Base-by-base conservation (phyloP, 345 rosid species). In the Hibiscus trionum region DNA sequence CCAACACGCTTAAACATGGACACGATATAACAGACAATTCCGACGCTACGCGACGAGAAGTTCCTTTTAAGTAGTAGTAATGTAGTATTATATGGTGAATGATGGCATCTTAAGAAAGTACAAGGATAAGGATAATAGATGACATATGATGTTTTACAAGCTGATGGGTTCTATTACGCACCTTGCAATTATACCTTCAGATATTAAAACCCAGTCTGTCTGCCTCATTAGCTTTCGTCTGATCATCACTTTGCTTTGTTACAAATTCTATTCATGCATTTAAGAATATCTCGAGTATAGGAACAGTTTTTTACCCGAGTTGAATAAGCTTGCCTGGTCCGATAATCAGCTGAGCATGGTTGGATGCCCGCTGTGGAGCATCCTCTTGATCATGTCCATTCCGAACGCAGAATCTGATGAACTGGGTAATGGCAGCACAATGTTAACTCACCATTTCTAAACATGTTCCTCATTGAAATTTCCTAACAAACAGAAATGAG, bases 391-490 rank as follows among this genome's bases (percentile, higher is more conserved):
- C 88, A 92, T 86, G 76, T 92, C 96, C 94, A 92, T 92, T 74
- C 98, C 97, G 78, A 95, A 95, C 6, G 96, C 83, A 46, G 99
- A 95, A 79, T 95, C 99, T 7, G 97, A 90, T 64, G 97, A 90
- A 73, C 99, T 95, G 97, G 73, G 75, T 62, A 53, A 81, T 73
- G 57, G 79, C 74, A 76, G 78, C 69, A 84, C n/a, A 79, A 76
- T n/a, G 3, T 72, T 24, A 69, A 69, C 75, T 75, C 80, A 73
- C 78, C 75, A 66, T 75, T 56, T 80, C 70, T 70, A 80, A 77
- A 74, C 82, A 78, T 69, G 74, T 69, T 72, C 77, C 61, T 78
- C 53, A 74, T 65, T 70, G 75, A 55, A 75, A 53, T 69, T 71
- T 78, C 74, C 79, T 62, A 70, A 78, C 52, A 75, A 61, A 70